Evolutionary conservation across 2,329 filamentous ascomycete species (phyloP), one percentile per base, ranked within the genome.

Genomic region (Metarhizium humberi): DNA sequence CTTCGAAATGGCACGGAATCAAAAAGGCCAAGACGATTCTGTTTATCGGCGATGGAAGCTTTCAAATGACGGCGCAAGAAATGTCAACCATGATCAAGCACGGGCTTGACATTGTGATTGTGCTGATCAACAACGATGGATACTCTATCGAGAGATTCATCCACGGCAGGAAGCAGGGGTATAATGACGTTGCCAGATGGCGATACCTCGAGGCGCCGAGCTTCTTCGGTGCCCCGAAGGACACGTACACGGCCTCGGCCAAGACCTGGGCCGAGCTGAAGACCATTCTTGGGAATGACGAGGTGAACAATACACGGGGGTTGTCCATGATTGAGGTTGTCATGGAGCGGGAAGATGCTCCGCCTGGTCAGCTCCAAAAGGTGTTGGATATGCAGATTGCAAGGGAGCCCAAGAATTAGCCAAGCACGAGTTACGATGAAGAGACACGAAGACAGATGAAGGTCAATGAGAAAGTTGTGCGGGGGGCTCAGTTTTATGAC

Each of bases 21-120:
- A 55, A 57, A 14, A 54, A 57, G 10, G 62, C 67, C 6, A 65
- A 67, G 14, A 79, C 81, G 0, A 73, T 85, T 10, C 67, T 85
- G 2, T 74, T 83, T 57, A 83, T 83, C 38, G 83, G 82, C 5
- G 83, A 86, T 53, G 84, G 84, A 3, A 84, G 81, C 58, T 77
- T 87, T 56, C 79, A 86, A 59, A 79, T 87, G 70, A 87, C 84
- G 0, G 82, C 77, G 0, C 85, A 88, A 63, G 84, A 86, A 59
- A 70, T 88, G 3, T 78, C 79, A 11, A 85, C 81, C 2, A 86
- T 87, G 61, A 80, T 87, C 60, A 71, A 72, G 16, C 71, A 78
- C 54, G 71, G 74, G 3, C 70, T 81, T 25, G 71, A 78, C 42
- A 72, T 78, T 3, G 69, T 63, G n/a, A 68, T 78, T 20, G 74